These are phyloP conservation scores for Clitoria ternatea DNA, from an alignment of 306 rosid species.

Conservation along the genomic window DNA sequence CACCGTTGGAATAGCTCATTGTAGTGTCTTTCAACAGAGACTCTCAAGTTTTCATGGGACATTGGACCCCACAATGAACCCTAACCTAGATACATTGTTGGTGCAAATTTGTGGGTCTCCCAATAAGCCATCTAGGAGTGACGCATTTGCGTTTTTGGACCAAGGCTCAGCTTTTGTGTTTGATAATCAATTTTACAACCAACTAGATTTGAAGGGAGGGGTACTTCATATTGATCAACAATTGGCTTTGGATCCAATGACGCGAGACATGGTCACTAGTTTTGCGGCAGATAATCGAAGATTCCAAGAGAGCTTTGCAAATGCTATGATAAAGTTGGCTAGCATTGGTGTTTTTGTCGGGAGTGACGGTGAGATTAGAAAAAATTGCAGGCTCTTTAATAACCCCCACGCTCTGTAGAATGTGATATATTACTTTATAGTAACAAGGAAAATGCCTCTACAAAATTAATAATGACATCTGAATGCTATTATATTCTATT, in stretches of 20 bases:
- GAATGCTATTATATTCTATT: no score
- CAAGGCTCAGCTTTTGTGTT: slow-evolving; percentile 18
- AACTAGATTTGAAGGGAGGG: slow-evolving; percentile 26
- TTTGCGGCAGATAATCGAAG: slow-evolving; percentile 21
- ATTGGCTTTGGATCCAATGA: slow-evolving; percentile 26
- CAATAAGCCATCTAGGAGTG: background rate
- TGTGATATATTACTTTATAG: no score
- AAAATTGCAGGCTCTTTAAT: slow-evolving; percentile 41
- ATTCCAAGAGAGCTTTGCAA: slow-evolving; percentile 34
- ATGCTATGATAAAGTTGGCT: slow-evolving; percentile 43
- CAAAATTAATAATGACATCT: no score
- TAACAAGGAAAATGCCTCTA: no score
- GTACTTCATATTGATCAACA: slow-evolving; percentile 41
- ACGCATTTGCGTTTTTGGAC: slow-evolving; percentile 36
- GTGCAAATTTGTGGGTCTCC: background rate
- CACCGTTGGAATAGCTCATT: slow-evolving; percentile 43
- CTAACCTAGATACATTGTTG: slow-evolving; percentile 20
- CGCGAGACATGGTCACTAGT: slow-evolving; percentile 16
- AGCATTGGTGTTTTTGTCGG: slow-evolving; percentile 28
- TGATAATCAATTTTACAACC: slow-evolving; percentile 34
- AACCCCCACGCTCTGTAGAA: no score
- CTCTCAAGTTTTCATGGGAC: slow-evolving; percentile 18
- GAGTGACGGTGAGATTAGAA: slow-evolving; percentile 37
- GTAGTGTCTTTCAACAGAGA: slow-evolving; percentile 24
- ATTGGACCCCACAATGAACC: slow-evolving; percentile 41